Conservation (phyloP, 2,329 filamentous ascomycete genomes). For the Hymenoscyphus fructigenus region DNA sequence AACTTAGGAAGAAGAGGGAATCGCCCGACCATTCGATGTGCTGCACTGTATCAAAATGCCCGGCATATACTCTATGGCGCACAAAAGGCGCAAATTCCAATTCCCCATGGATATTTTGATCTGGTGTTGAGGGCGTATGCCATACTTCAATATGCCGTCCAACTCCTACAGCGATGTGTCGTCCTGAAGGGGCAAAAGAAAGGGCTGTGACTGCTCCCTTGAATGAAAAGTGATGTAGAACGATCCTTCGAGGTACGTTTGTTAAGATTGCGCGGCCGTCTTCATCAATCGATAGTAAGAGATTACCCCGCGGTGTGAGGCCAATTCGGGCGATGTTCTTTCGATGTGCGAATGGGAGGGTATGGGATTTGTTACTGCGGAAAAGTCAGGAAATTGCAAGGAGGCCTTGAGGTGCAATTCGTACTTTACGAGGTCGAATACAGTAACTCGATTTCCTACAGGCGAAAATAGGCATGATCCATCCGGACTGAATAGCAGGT, state of each 20-base stretch:
- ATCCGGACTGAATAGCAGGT: slow-evolving; percentile 93
- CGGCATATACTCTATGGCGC: slow-evolving; percentile 78
- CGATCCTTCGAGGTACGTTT: slow-evolving; percentile 80
- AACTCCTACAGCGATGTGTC: slow-evolving; percentile 85
- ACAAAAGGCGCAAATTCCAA: slow-evolving; percentile 96
- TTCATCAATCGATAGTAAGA: slow-evolving; percentile 90
- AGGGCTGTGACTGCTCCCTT: slow-evolving; percentile 78
- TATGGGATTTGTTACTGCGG: slow-evolving; percentile 78
- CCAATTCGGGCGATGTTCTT: slow-evolving; percentile 89
- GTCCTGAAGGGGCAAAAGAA: slow-evolving; percentile 86
- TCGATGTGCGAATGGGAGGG: slow-evolving; percentile 86
- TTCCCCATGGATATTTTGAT: slow-evolving; percentile 73
- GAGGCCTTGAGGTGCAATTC: slow-evolving; percentile 26
- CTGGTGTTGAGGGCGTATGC: slow-evolving; percentile 90
- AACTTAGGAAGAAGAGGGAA: slow-evolving; percentile 89
- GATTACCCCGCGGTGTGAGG: slow-evolving; percentile 84
- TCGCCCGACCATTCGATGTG: slow-evolving; percentile 95
- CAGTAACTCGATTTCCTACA: slow-evolving; percentile 91
- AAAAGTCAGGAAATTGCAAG: slow-evolving; percentile 13
- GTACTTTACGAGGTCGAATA: slow-evolving; percentile 95
- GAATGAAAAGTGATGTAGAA: slow-evolving; percentile 96
- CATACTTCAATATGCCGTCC: slow-evolving; percentile 90
- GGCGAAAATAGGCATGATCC: slow-evolving; percentile 94
- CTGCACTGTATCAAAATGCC: slow-evolving; percentile 84
- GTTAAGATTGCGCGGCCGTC: slow-evolving; percentile 92